Evolutionary conservation across 2,329 filamentous ascomycete genomes (phyloP).

Genomic region (Colletotrichum liaoningense): DNA sequence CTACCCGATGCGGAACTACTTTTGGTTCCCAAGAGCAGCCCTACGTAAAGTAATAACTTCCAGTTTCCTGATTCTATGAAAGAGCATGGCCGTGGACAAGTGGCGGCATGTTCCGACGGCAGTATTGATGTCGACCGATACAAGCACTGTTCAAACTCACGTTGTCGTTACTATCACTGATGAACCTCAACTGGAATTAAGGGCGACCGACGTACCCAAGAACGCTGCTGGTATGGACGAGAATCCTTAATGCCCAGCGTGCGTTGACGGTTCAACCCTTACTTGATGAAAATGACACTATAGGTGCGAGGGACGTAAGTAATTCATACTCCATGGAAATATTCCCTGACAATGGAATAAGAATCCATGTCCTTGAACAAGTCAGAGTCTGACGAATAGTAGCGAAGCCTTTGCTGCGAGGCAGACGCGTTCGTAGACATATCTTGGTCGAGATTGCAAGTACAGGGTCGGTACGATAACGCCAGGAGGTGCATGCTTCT

Average conservation of each 20-base stretch:
- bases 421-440: background rate
- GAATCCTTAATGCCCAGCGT: conserved; percentile 71
- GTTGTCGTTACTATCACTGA: conserved; percentile 67
- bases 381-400: background rate
- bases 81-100: conserved; percentile 71
- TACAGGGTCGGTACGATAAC: background rate
- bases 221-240: conserved; percentile 77
- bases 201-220: conserved; percentile 71
- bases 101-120: conserved; percentile 64
- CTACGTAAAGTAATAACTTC: conserved; percentile 59
- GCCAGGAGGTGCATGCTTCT: background rate
- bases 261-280: background rate
- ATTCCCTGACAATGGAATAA: background rate
- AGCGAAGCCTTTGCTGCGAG: background rate
- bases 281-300: background rate
- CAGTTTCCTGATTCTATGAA: conserved; percentile 62
- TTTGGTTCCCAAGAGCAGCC: background rate
- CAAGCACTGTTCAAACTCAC: conserved; percentile 79
- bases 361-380: background rate
- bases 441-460: background rate
- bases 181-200: conserved; percentile 73
- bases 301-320: background rate
- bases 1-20: background rate
- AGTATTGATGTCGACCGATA: conserved; percentile 74
- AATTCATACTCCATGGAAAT: background rate